phyloP scores from a whole-genome alignment of 202 grass and related monocot genomes.

The Panicum hallii region DNA sequence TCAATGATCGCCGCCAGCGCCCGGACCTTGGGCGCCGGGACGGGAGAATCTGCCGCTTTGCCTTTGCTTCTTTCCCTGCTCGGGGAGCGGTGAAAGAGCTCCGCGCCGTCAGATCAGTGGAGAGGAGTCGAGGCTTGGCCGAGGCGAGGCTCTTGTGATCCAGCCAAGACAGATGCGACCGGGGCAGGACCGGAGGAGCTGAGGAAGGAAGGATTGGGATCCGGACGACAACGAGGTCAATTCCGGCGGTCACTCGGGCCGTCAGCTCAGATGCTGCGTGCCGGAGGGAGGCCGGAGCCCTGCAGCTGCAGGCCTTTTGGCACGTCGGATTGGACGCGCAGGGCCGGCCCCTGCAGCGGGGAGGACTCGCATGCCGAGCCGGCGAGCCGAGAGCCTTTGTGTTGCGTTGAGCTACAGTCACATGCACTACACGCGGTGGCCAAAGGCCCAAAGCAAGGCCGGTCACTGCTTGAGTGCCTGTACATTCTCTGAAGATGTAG shows the following conservation, averaged over 20 bases:
- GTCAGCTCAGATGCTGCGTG: background rate
- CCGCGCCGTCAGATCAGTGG: background rate
- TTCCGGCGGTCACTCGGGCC: background rate
- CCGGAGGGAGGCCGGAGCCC: too few species aligned
- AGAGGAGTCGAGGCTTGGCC: background rate
- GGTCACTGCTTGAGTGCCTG: background rate
- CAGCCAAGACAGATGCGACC: background rate
- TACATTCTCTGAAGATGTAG: too few species aligned
- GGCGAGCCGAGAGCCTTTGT: background rate
- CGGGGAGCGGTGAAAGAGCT: background rate
- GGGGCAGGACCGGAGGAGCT: background rate
- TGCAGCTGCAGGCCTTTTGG: background rate
- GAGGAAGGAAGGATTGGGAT: background rate
- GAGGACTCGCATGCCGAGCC: background rate
- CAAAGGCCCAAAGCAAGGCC: background rate
- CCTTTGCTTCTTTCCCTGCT: background rate
- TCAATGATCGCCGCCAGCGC: conserved; percentile 40
- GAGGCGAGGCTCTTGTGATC: conserved; percentile 36
- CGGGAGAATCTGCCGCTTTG: background rate
- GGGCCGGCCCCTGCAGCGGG: background rate
- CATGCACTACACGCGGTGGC: background rate
- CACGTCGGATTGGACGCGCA: conserved; percentile 14
- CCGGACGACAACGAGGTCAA: background rate
- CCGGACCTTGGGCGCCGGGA: conserved; percentile 4
- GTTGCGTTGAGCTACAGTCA: background rate